phyloP scores from a whole-genome alignment of 2,329 filamentous ascomycete genomes.

The Penicillium sp. region DNA sequence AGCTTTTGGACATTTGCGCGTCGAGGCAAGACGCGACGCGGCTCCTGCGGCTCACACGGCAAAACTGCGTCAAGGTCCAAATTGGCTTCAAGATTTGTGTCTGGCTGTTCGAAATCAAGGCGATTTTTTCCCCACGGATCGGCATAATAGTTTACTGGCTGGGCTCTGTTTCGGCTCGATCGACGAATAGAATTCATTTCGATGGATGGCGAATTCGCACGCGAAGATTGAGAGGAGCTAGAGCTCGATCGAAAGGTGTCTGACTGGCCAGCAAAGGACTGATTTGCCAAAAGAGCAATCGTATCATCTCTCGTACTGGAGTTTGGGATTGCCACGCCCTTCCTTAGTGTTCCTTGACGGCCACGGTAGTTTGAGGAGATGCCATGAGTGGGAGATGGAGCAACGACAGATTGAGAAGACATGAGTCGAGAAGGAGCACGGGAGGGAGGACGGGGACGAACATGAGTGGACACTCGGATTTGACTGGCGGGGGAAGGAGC shows the following conservation, averaged over 20 bases:
- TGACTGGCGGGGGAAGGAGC: not conserved
- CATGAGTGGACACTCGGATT: not conserved
- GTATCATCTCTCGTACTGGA: conserved; percentile 4
- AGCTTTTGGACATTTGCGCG: conserved; percentile 15
- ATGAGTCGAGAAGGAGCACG: not conserved
- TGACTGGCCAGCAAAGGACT: not conserved
- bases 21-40: not conserved
- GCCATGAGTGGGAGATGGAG: not conserved
- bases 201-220: not conserved
- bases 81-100: not conserved
- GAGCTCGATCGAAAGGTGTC: not conserved
- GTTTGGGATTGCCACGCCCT: conserved; percentile 7
- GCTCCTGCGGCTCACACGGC: conserved; percentile 4
- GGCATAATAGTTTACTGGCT: conserved; percentile 35
- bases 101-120: conserved; percentile 12
- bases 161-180: conserved; percentile 28
- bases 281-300: not conserved
- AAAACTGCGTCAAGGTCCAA: not conserved
- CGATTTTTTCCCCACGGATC: conserved; percentile 9
- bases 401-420: not conserved
- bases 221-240: not conserved
- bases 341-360: conserved; percentile 5
- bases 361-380: not conserved
- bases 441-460: not conserved
- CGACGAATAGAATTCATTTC: conserved; percentile 22